Evolutionary conservation across 2,329 filamentous ascomycete species (phyloP).

Genomic region (Hirsutella minnesotensis): DNA sequence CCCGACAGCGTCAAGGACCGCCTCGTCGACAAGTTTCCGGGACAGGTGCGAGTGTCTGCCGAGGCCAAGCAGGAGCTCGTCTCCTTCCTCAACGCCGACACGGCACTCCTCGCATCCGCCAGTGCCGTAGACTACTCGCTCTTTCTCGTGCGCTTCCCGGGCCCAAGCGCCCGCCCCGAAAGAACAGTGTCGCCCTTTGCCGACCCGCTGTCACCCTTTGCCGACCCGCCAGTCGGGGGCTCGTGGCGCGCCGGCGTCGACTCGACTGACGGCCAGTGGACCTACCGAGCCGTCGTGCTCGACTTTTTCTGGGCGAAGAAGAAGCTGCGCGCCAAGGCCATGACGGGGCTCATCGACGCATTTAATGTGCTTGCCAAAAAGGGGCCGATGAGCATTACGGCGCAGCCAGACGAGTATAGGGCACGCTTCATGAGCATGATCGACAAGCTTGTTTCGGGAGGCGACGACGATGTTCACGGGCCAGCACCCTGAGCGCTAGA

Average conservation of each 20-base stretch:
- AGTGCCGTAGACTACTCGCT: conserved; percentile 68
- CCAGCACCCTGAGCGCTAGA: conserved; percentile 7
- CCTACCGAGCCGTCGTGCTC: conserved; percentile 55
- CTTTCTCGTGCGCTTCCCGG: conserved; percentile 45
- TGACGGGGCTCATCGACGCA: conserved; percentile 52
- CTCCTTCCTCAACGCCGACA: conserved; percentile 46
- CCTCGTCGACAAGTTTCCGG: conserved; percentile 55
- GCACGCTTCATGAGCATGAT: conserved; percentile 39
- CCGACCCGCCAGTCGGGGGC: conserved; percentile 10
- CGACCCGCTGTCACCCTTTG: conserved; percentile 10
- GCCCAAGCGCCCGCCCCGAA: not conserved
- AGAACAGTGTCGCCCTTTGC: not conserved
- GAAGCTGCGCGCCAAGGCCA: conserved; percentile 50
- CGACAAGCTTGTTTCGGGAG: conserved; percentile 19
- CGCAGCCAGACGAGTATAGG: conserved; percentile 55
- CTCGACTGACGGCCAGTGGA: conserved; percentile 51
- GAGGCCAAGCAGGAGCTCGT: conserved; percentile 45
- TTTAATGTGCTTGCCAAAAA: conserved; percentile 52
- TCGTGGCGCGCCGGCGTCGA: conserved; percentile 50
- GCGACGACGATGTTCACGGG: not conserved
- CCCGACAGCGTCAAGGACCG: conserved; percentile 53
- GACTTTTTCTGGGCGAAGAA: conserved; percentile 76
- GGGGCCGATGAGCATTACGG: conserved; percentile 66
- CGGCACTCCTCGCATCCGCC: conserved; percentile 44
- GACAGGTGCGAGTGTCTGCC: conserved; percentile 46